Evolutionary conservation across 1,139 yeast species (phyloP).

Genomic region (Torulaspora pretoriensis): DNA sequence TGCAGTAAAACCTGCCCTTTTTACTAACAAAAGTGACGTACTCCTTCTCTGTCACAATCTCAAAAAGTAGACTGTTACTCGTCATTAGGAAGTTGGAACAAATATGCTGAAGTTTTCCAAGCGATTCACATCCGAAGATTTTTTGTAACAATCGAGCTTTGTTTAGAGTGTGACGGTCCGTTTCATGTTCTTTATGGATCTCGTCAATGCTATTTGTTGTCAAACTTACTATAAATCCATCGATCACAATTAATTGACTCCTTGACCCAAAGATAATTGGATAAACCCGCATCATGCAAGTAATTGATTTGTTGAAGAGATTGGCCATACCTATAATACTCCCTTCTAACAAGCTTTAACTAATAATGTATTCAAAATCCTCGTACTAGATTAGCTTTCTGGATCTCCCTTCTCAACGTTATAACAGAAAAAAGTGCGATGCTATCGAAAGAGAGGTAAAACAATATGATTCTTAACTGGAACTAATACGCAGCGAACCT

Average conservation of each 20-base stretch:
- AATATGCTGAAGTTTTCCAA: conserved; percentile 6
- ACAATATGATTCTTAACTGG: no score
- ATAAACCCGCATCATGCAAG: background rate
- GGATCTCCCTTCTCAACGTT: no score
- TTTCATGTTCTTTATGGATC: no score
- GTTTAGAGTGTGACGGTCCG: background rate
- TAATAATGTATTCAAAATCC: no score
- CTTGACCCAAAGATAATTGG: background rate
- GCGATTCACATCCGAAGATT: conserved; percentile 4
- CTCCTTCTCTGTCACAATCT: conserved; percentile 5
- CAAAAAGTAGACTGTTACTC: conserved; percentile 7
- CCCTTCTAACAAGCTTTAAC: no score
- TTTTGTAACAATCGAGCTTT: conserved; percentile 6
- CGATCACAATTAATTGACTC: background rate
- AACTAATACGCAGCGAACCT: no score
- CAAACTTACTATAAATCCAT: background rate
- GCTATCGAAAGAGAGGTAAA: no score
- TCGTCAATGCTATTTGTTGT: background rate
- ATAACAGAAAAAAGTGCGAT: no score
- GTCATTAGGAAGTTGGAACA: conserved; percentile 11
- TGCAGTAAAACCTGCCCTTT: conserved; percentile 12
- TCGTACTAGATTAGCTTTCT: no score
- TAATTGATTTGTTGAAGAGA: background rate
- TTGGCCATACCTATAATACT: background rate
- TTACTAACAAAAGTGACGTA: conserved; percentile 9